Evolutionary conservation across 2,329 filamentous ascomycete genomes (phyloP), one percentile per base, ranked within the genome.

Genomic region (Ceratocystis alfenasii): DNA sequence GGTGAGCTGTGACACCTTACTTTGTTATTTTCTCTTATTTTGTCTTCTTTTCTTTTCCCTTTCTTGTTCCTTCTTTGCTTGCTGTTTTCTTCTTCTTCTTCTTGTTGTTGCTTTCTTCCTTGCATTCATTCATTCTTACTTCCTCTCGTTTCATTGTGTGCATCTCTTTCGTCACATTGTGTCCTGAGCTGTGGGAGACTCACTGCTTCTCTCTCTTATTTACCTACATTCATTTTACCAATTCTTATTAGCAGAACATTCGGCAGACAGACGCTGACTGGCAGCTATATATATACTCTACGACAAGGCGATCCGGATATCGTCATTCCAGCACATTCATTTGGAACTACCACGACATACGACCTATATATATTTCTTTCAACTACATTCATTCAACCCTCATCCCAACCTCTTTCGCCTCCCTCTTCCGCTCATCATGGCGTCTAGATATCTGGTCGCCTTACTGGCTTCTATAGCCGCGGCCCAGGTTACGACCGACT

Each of bases 401-500:
- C 12, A 0, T 33, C 17, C 17, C 36, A 2, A 5, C 6, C 25
- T n/a, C 55, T 33, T 22, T 22, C 55, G 12, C 30, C 25, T 33
- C 0, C 0, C 25, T 2, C 6, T 30, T 30, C 10, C 20, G 3
- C 30, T 7, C 25, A 59, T 8, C 12, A 59, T 59, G 55, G 6
- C 17, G 5, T 59, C 55, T 8, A 59, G 30, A 20, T 30, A 44
- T 45, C 57, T 36, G n/a, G 12, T 45, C 36, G 64, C 68, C 28
- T 67, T 76, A 61, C 65, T 74, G 41, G 69, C 74, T 28, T 72
- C 70, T 5, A 76, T 76, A 64, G 73, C 75, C 66, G 71, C 82
- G 61, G 90, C 87, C 62, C 93, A 96, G 75, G 90, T 91, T 41
- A 84, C 76, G 66, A 90, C 89, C 6, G 74, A 80, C 53, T 97